These are phyloP conservation scores for Amanita pallidorosea DNA, from an alignment of 768 basidiomycete genomes.

Conservation along the genomic window DNA sequence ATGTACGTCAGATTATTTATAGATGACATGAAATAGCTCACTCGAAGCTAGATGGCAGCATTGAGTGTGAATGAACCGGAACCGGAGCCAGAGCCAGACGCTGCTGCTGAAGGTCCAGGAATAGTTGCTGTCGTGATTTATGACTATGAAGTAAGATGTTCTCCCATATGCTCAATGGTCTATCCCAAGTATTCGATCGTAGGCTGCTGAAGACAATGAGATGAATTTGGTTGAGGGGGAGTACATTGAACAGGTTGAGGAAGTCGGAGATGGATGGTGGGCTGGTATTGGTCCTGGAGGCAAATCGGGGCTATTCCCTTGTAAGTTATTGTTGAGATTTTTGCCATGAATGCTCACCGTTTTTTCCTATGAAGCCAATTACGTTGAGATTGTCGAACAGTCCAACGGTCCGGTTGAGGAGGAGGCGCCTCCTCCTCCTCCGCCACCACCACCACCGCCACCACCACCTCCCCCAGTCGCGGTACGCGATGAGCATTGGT, in stretches of 20 bases:
- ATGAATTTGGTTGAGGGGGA: constrained; percentile 75
- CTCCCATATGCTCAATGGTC: background rate
- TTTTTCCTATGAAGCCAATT: constrained; percentile 48
- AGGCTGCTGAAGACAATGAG: constrained; percentile 84
- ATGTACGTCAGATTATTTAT: constrained; percentile 14
- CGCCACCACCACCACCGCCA: constrained; percentile 30
- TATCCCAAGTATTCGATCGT: background rate
- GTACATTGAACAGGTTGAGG: constrained; percentile 70
- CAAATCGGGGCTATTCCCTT: constrained; percentile 78
- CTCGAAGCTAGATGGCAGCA: constrained; percentile 18
- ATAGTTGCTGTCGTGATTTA: constrained; percentile 68
- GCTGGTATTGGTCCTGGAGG: constrained; percentile 61
- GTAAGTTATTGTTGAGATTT: constrained; percentile 25
- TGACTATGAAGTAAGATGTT: constrained; percentile 54
- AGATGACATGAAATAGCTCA: background rate
- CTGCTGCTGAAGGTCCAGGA: constrained; percentile 24
- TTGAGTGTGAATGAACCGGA: constrained; percentile 21
- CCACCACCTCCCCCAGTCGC: constrained; percentile 38
- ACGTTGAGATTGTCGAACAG: constrained; percentile 66
- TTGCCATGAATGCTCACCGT: background rate
- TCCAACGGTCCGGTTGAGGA: constrained; percentile 25
- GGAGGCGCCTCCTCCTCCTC: constrained; percentile 34
- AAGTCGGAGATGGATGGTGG: constrained; percentile 92
- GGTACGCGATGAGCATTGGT: constrained; percentile 15
- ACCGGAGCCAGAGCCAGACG: constrained; percentile 26